Conservation (phyloP, 345 rosid genomes). For the Hibiscus mutabilis region DNA sequence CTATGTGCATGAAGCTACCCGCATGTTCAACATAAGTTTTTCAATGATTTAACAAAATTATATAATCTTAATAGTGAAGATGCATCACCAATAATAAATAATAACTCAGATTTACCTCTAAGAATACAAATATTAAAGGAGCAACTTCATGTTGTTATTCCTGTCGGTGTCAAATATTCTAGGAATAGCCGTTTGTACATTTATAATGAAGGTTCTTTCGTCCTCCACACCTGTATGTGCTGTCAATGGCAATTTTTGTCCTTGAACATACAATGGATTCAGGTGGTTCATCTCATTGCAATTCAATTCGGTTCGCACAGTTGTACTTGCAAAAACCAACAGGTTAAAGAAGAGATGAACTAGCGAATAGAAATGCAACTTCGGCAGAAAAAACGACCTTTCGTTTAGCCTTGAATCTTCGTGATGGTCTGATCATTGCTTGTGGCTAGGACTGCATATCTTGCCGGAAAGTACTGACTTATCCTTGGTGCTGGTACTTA, state of each 20-base stretch:
- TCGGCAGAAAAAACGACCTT: background rate
- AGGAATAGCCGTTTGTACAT: constrained; percentile 39
- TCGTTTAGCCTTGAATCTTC: background rate
- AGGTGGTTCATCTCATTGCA: constrained; percentile 29
- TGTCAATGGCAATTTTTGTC: constrained; percentile 24
- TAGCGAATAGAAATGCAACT: constrained; percentile 25
- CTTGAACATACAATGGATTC: constrained; percentile 35
- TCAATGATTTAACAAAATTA: constrained; percentile 7
- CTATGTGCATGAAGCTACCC: too few species aligned
- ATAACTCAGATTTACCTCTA: constrained; percentile 25
- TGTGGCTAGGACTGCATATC: constrained; percentile 50
- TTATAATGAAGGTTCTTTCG: constrained; percentile 30
- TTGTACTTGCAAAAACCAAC: constrained; percentile 20
- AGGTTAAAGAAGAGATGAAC: constrained; percentile 17
- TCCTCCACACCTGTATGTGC: constrained; percentile 29
- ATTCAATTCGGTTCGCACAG: constrained; percentile 20
- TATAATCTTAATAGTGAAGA: constrained; percentile 12
- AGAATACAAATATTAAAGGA: constrained; percentile 24
- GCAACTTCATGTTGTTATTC: constrained; percentile 34
- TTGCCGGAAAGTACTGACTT: constrained; percentile 51
- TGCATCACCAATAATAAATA: constrained; percentile 17
- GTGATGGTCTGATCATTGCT: constrained; percentile 25
- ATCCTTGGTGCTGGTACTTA: constrained; percentile 61
- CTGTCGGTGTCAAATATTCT: constrained; percentile 27
- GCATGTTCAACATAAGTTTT: background rate